Evolutionary conservation across 495 filamentous ascomycete genomes (phyloP).

Genomic region (Hyaloscypha bicolor): DNA sequence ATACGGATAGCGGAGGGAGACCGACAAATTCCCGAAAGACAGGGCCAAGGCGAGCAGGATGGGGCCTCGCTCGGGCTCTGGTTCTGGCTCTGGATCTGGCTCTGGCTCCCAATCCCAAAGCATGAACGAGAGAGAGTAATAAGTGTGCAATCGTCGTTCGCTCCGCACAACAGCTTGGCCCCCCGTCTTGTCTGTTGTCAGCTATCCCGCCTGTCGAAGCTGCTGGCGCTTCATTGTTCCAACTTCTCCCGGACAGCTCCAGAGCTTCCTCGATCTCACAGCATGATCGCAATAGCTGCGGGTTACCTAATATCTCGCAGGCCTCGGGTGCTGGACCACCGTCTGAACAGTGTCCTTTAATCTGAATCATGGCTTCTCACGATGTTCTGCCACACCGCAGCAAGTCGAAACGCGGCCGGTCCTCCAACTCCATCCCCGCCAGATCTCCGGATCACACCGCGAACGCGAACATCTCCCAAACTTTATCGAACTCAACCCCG

Average conservation of each 20-base stretch:
- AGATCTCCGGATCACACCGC: constrained; percentile 4
- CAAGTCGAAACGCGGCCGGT: constrained; percentile 20
- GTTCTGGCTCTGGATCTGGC: too few relatives aligned
- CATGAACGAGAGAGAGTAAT: background rate
- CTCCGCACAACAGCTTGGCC: background rate
- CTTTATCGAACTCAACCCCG: constrained; percentile 21
- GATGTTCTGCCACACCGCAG: constrained; percentile 17
- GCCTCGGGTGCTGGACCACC: constrained; percentile 13
- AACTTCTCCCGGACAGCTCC: background rate
- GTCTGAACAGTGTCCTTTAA: background rate
- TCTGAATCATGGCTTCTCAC: constrained; percentile 10
- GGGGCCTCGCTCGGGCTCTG: too few relatives aligned
- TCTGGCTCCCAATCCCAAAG: background rate
- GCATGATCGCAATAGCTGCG: constrained; percentile 19
- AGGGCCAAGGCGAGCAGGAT: background rate
- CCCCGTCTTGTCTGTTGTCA: background rate
- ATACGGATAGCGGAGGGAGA: background rate
- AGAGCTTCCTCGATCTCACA: background rate
- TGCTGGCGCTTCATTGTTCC: background rate
- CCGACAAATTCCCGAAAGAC: background rate
- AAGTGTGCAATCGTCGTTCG: background rate
- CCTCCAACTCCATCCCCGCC: constrained; percentile 19
- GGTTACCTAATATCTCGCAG: constrained; percentile 20
- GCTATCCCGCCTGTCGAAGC: background rate
- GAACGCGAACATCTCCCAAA: constrained; percentile 10